Conservation (phyloP, 495 filamentous ascomycete genomes). For the Tuber calosporum region DNA sequence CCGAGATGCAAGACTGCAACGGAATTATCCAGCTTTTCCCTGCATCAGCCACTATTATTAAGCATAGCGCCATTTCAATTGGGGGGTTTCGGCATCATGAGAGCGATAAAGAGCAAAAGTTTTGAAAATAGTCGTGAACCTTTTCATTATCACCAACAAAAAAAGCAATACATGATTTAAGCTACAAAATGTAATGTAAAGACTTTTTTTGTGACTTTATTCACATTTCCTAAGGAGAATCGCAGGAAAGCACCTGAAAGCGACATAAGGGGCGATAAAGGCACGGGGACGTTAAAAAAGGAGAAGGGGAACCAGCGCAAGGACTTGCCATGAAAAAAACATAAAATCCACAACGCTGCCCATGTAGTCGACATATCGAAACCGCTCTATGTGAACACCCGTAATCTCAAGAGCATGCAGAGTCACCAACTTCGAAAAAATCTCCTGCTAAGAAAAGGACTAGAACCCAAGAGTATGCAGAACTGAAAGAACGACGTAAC, state of each 20-base stretch:
- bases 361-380: constrained; percentile 5
- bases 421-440: not conserved
- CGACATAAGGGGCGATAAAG: not conserved
- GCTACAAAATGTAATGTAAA: not conserved
- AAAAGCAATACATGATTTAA: constrained; percentile 6
- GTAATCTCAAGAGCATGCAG: constrained; percentile 2
- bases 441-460: not conserved
- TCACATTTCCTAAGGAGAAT: constrained; percentile 3
- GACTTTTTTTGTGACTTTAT: constrained; percentile 6
- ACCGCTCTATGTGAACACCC: not conserved
- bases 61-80: not conserved
- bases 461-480: constrained; percentile 1
- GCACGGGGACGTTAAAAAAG: not conserved
- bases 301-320: not conserved
- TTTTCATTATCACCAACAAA: constrained; percentile 6
- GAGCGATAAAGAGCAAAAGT: not conserved
- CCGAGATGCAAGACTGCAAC: not conserved
- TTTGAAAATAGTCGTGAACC: constrained; percentile 3
- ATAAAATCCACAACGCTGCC: constrained; percentile 4
- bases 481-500: not conserved
- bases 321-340: not conserved
- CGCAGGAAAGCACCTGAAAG: not conserved
- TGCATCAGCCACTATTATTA: not conserved
- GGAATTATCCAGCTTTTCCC: not conserved
- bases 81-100: not conserved